Evolutionary conservation across 768 basidiomycete species (phyloP).

Genomic region (Xerocomellus amylosporus): DNA sequence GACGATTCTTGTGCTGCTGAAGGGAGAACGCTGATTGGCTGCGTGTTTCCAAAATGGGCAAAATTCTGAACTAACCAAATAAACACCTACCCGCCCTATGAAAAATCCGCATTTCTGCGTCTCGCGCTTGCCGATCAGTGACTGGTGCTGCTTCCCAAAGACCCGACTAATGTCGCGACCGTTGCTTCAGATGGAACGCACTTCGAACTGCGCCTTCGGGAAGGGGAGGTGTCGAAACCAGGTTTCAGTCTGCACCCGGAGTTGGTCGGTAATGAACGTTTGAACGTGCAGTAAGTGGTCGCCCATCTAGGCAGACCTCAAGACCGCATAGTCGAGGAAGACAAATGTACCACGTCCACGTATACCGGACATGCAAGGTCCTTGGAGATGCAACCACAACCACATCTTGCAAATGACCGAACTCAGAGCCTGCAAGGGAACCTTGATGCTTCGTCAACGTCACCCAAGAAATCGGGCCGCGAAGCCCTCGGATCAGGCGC

Average conservation of each 20-base stretch:
- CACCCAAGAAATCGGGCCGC: conserved; percentile 7
- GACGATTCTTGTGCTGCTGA: too few species aligned
- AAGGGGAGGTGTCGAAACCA: neutral
- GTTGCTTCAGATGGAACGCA: neutral
- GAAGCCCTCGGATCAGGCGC: conserved; percentile 22
- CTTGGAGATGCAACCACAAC: neutral
- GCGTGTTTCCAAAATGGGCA: too few species aligned
- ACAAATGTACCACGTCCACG: neutral
- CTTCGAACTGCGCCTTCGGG: neutral
- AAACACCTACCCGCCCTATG: too few species aligned
- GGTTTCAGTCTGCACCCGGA: neutral
- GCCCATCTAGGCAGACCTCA: neutral
- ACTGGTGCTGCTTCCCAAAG: neutral
- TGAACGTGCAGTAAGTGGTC: neutral
- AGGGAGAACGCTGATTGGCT: too few species aligned
- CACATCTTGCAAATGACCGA: neutral
- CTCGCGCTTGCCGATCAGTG: too few species aligned
- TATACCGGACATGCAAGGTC: neutral
- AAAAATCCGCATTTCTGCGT: too few species aligned
- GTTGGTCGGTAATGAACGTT: neutral
- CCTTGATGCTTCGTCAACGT: neutral
- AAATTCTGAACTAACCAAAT: too few species aligned
- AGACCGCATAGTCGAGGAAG: neutral
- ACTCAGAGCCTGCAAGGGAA: neutral
- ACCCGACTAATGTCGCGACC: neutral